A percentile compares a stretch with the other conserved stretches of the same genome.
phyloP scores from a whole-genome alignment of 2,329 filamentous ascomycete species.

The Penicillium sp. region DNA sequence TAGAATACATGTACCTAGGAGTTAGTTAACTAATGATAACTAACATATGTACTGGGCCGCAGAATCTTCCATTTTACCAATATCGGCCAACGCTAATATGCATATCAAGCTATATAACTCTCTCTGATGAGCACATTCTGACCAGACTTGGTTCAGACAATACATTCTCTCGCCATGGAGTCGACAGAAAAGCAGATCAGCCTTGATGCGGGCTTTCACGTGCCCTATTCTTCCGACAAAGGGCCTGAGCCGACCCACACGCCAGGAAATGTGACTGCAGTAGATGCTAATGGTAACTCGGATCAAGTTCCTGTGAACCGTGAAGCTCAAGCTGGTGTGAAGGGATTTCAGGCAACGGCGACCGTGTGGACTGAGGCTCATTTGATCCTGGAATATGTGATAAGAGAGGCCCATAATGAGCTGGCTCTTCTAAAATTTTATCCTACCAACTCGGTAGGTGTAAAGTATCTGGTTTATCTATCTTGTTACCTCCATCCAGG shows the following conservation, averaged over 20 bases:
- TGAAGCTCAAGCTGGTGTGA: slow-evolving; percentile 15
- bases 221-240: not conserved
- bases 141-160: not conserved
- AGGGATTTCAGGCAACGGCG: slow-evolving; percentile 10
- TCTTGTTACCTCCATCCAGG: slow-evolving; percentile 17
- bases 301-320: slow-evolving; percentile 9
- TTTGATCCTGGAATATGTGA: slow-evolving; percentile 11
- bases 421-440: no score
- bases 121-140: not conserved
- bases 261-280: not conserved
- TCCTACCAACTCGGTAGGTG: not conserved
- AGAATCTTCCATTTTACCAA: not conserved
- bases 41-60: no score
- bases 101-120: not conserved
- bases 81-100: not conserved
- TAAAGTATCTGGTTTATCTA: slow-evolving; percentile 15
- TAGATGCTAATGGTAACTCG: not conserved
- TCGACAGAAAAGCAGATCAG: not conserved
- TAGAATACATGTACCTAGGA: no score
- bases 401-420: slow-evolving; percentile 1
- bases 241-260: not conserved
- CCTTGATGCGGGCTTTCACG: not conserved
- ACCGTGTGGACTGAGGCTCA: slow-evolving; percentile 13
- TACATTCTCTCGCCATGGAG: not conserved
- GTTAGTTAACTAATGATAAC: no score